Evolutionary conservation across 129 eudicot genomes (phyloP), one percentile per base, ranked within the genome.

Genomic region (Calendula officinalis): DNA sequence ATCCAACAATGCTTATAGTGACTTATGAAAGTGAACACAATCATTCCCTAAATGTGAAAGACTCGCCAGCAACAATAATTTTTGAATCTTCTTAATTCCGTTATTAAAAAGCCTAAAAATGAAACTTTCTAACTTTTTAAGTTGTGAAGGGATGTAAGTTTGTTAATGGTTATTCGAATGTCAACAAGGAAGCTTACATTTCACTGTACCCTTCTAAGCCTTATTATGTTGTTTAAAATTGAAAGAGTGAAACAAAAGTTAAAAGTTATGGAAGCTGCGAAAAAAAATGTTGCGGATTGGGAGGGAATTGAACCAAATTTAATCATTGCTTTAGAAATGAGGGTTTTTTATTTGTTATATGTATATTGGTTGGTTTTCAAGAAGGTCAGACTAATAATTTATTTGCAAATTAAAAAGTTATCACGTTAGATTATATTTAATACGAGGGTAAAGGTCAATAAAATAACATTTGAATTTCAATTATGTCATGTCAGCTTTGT

Each of bases 11-110:
- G 99, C 72, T 92, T 10, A 81, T 86, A 10, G 99, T 92, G 17
- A 92, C 99, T 4, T 92, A 92, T 37, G 99, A 92, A 72, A 92
- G 95, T 1, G 99, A 92, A 27, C 99, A 92, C 81, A 88, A 79
- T 56, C 99, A 92, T 45, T 74, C 95, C 5, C 70, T 71, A 9
- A 71, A 91, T 12, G 64, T 68, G 15, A 67, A 84, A 12, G 89
- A 88, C 49, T 15, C 95, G 5, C 78, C 95, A 0, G 85, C 84
- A 4, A 72, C 89, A 38, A 77, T 85, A 4, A 92, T 92, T 35
- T 89, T 88, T 15, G 99, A 88, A 88, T 92, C 99, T 45, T 92
- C 99, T 37, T 88, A 75, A 75, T 42, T 27, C 17, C 8, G 4
- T 45, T 4, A 2, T 57, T 5, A 16, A 12, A 77, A 61, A 8